Evolutionary conservation across 495 filamentous ascomycete species (phyloP).

Genomic region (Glutinoglossum americanum): DNA sequence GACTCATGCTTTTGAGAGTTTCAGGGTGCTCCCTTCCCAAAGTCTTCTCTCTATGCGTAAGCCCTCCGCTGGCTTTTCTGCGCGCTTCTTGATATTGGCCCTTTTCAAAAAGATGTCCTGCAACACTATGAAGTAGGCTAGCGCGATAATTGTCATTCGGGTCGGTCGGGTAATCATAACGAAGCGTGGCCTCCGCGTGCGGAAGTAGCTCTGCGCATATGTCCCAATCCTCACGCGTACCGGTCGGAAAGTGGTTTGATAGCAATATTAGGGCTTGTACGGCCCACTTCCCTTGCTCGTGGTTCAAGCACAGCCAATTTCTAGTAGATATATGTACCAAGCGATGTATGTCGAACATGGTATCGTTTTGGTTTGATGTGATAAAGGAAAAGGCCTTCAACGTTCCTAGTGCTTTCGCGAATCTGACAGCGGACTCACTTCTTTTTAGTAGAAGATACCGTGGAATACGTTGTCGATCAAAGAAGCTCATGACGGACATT

Average conservation of each 20-base stretch:
- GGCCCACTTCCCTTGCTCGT: constrained; percentile 10
- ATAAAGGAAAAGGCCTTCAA: constrained; percentile 24
- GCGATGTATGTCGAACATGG: constrained; percentile 19
- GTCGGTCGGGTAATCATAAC: no score
- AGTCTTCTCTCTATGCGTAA: no score
- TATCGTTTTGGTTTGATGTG: constrained; percentile 5
- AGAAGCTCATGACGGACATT: constrained; percentile 21
- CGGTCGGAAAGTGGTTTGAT: constrained; percentile 16
- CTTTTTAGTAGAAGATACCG: constrained; percentile 11
- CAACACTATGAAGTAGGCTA: no score
- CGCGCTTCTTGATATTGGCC: no score
- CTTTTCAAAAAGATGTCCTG: no score
- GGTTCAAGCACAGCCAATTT: constrained; percentile 19
- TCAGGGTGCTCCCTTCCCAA: no score
- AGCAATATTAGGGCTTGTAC: constrained; percentile 16
- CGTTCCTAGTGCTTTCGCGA: constrained; percentile 17
- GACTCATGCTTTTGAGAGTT: no score
- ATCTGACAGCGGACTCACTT: constrained; percentile 9
- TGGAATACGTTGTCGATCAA: constrained; percentile 23
- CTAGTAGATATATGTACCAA: constrained; percentile 23
- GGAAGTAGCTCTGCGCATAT: neutral
- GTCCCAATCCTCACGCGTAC: constrained; percentile 3
- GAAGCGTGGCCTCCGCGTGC: neutral
- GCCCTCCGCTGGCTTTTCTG: no score
- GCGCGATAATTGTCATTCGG: no score